These are phyloP conservation scores for Zopfochytrium polystomum DNA, from an alignment of 371 early-diverging fungal genomes.

Conservation along the genomic window DNA sequence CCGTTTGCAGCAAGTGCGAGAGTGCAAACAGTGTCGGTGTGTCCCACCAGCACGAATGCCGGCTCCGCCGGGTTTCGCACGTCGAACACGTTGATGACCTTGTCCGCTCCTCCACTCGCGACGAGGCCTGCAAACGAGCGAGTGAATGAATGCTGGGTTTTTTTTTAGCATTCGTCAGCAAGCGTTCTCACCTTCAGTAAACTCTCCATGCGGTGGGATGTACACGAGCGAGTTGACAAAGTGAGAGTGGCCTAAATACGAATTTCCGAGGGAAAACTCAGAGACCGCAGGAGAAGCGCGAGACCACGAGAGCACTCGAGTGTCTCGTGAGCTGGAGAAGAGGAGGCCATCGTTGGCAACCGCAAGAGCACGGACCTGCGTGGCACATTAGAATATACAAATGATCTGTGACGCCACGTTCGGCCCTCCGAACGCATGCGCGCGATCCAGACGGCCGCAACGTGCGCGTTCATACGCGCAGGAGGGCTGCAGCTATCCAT, in stretches of 20 bases:
- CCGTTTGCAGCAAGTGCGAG: slow-evolving; percentile 61
- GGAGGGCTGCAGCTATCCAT: not conserved
- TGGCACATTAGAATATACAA: slow-evolving; percentile 3
- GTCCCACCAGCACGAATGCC: slow-evolving; percentile 71
- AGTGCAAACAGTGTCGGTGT: slow-evolving; percentile 83
- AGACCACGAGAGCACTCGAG: slow-evolving; percentile 39
- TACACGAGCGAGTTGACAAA: slow-evolving; percentile 79
- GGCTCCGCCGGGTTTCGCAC: slow-evolving; percentile 55
- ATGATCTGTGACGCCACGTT: no score
- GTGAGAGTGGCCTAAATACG: slow-evolving; percentile 67
- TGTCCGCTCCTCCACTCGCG: slow-evolving; percentile 82
- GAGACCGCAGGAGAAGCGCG: slow-evolving; percentile 28
- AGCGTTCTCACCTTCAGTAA: slow-evolving; percentile 59
- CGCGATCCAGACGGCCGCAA: no score
- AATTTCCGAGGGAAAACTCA: slow-evolving; percentile 52
- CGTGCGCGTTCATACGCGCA: not conserved
- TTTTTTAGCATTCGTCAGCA: not conserved
- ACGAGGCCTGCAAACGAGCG: slow-evolving; percentile 60
- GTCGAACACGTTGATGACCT: slow-evolving; percentile 76
- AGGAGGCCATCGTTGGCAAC: slow-evolving; percentile 58
- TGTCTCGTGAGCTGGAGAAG: slow-evolving; percentile 73
- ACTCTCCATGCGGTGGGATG: slow-evolving; percentile 51
- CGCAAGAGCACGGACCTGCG: slow-evolving; percentile 70
- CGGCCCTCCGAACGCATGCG: no score
- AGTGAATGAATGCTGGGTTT: not conserved